A percentile compares a stretch with the other conserved stretches of the same genome.
These are phyloP conservation scores for Rhododendron simsii DNA, from an alignment of 148 eudicot genomes.

Conservation along the genomic window DNA sequence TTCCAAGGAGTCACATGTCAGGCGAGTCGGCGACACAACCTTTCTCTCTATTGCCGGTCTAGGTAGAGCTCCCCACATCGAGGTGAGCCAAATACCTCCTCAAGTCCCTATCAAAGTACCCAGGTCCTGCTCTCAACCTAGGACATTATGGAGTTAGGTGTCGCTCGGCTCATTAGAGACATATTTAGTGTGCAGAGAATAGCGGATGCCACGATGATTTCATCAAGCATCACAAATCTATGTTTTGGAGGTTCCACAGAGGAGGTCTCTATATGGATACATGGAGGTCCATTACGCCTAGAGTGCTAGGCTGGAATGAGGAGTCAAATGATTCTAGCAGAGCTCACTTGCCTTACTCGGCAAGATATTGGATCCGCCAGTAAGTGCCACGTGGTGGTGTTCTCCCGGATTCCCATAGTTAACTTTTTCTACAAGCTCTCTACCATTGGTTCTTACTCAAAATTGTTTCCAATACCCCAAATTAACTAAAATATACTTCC, in stretches of 20 bases:
- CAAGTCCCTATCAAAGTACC: neutral
- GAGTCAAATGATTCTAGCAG: neutral
- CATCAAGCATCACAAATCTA: neutral
- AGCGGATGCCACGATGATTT: neutral
- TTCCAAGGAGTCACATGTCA: neutral
- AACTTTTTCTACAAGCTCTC: neutral
- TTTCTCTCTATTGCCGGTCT: neutral
- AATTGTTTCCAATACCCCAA: neutral
- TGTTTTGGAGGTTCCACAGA: neutral
- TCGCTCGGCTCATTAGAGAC: neutral
- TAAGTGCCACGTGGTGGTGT: neutral
- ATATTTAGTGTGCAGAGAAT: neutral
- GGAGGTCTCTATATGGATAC: neutral
- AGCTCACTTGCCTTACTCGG: neutral
- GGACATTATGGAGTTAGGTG: neutral
- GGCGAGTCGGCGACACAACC: neutral
- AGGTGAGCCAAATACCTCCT: neutral
- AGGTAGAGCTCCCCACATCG: neutral
- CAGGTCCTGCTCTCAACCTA: neutral
- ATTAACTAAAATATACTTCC: neutral
- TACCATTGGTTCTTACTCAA: neutral
- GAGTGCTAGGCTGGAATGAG: neutral
- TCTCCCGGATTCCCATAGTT: neutral
- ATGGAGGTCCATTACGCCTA: neutral
- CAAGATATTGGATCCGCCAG: neutral